Base-by-base conservation (phyloP, 106 monocot species). In the Phalaenopsis equestris region DNA sequence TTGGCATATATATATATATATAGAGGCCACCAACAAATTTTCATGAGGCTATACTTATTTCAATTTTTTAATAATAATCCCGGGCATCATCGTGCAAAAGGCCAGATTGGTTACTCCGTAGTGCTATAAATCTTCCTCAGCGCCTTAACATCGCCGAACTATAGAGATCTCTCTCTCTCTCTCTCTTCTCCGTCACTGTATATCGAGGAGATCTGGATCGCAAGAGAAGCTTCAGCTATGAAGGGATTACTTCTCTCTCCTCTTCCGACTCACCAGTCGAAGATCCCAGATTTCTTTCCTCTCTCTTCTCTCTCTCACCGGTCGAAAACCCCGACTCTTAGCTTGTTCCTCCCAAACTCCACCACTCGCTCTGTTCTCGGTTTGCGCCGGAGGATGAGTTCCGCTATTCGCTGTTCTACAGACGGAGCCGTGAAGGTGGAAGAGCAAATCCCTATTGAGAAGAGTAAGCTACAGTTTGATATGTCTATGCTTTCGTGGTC, bases 381-480 rank as follows among this genome's bases (percentile, higher is more conserved):
- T 3, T 21, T 47, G 21, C 24, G 24, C 21, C 24, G 49, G 24
- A 46, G 48, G 21, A 24, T 10, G 76, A 76, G 48, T 45, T 49
- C 24, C 12, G 48, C 49, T 14, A 41, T 76, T 12, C 21, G 46
- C 48, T 80, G 21, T 70, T 52, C 79, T 36, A 41, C 79, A 21
- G 75, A 56, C 3, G 61, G 86, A 48, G 76, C 81, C 36, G 52
- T 77, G 36, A 74, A 42, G 6, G 81, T 42, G 12, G 76, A 82
- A 24, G 79, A 81, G 21, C 72, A 81, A 23, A 45, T 84, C 55
- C 93, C 93, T 2, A 91, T 96, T 80, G 96, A 96, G 88, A 93
- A 90, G 73, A 86, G 93, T 91, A 78, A 5, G 52, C 55, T 41
- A 8, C 49, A 36, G 37, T 56, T 23, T 42, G 52, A 46, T 8